These are phyloP conservation scores for Phyllosticta capitalensis DNA, from an alignment of 2,329 filamentous ascomycete species.

Conservation along the genomic window DNA sequence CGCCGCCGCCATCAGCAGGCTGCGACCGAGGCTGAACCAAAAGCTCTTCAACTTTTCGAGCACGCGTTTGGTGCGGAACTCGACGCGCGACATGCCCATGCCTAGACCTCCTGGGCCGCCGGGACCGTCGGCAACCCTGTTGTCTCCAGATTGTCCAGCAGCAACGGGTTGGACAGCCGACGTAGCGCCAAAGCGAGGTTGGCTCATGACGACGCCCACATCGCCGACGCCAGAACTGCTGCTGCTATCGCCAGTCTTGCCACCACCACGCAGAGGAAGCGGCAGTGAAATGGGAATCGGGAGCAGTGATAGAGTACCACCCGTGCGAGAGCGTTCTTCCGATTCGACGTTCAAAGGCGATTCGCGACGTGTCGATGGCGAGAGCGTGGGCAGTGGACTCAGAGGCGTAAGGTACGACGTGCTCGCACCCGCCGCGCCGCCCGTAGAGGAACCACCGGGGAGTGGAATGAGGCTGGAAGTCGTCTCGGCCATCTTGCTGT, in stretches of 20 bases:
- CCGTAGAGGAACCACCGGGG: neutral
- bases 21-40: conserved; percentile 17
- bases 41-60: conserved; percentile 29
- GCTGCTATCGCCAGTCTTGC: neutral
- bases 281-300: neutral
- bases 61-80: conserved; percentile 31
- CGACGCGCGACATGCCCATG: conserved; percentile 29
- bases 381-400: neutral
- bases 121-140: neutral
- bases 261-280: neutral
- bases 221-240: neutral
- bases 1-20: neutral
- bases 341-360: neutral
- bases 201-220: neutral
- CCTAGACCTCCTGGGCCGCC: neutral
- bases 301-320: neutral
- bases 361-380: neutral
- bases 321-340: neutral
- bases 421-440: conserved; percentile 14
- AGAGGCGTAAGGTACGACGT: conserved; percentile 3
- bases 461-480: neutral
- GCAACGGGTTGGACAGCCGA: conserved; percentile 3
- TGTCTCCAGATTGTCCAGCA: neutral
- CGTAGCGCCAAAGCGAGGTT: neutral
- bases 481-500: neutral